Evolutionary conservation across 176 grass and related monocot genomes (phyloP), one percentile per base, ranked within the genome.

Genomic region (Calamus simplicifolius): DNA sequence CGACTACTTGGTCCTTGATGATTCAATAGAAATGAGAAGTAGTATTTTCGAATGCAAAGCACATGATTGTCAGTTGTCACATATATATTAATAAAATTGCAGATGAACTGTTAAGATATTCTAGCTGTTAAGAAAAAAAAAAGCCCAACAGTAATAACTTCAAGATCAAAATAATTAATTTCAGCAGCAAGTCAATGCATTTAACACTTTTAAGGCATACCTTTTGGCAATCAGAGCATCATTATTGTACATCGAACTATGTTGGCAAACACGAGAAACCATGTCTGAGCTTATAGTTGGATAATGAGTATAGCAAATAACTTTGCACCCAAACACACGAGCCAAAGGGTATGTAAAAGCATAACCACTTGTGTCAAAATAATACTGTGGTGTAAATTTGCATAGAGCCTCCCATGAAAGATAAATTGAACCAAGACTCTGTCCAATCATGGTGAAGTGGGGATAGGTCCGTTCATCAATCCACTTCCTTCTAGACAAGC

Each of bases 201-300:
- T 38, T 38, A 10, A 8, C 31, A 38, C 2, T 38, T 54, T 7
- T 48, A 29, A 21, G 60, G 2, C 43, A 18, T 75, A 97, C 92
- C 92, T 91, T 77, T 63, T 75, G 62, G 92, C 73, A 43, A 97
- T 81, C 70, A 51, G 68, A 63, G 81, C 73, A 59, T 85, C 72
- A 56, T 97, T 97, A 51, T 97, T 97, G 62, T 97, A 97, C 87
- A 97, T 91, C 61, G 69, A 88, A 61, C 52, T 85, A 54, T 29
- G 72, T 57, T 81, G 69, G 16, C 63, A 83, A 77, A 97, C 87
- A 70, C 92, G 87, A 50, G 80, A 76, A 69, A 91, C 69, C 92
- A 97, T 97, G 62, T 97, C 92, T 57, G 83, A 88, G 72, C 92
- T 97, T 70, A 97, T 91, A 68, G 92, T 91, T 17, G 92, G 92